Evolutionary conservation across 2,329 filamentous ascomycete species (phyloP).

Genomic region (Talaromyces sp.): DNA sequence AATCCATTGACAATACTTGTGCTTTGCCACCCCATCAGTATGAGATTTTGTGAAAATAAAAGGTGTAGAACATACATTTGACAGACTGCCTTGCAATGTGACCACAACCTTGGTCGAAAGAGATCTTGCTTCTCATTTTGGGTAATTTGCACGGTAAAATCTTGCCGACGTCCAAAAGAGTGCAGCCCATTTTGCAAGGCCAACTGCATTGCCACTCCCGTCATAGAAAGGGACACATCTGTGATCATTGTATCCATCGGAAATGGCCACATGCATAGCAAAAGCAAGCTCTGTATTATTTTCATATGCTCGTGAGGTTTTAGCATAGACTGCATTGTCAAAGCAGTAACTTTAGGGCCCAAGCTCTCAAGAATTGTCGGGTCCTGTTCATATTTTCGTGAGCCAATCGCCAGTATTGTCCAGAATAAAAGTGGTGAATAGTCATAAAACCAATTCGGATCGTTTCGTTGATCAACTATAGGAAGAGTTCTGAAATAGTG

Average conservation of each 20-base stretch:
- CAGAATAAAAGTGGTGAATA: constrained; percentile 1
- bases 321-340: neutral
- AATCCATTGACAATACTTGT: neutral
- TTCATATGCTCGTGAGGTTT: neutral
- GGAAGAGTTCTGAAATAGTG: constrained; percentile 1
- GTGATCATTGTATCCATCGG: neutral
- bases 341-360: neutral
- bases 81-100: neutral
- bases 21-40: neutral
- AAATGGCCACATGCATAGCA: neutral
- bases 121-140: neutral
- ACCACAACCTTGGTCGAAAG: neutral
- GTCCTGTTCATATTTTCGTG: neutral
- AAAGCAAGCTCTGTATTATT: neutral
- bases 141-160: neutral
- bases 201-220: neutral
- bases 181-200: neutral
- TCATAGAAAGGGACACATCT: neutral
- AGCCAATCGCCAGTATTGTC: neutral
- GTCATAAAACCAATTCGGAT: constrained; percentile 1
- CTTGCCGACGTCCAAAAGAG: constrained; percentile 1
- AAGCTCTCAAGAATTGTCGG: neutral
- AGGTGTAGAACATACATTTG: neutral
- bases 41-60: neutral
- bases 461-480: neutral